These are phyloP conservation scores for Rhamnella rubrinervis DNA, from an alignment of 331 rosid species.

Conservation along the genomic window DNA sequence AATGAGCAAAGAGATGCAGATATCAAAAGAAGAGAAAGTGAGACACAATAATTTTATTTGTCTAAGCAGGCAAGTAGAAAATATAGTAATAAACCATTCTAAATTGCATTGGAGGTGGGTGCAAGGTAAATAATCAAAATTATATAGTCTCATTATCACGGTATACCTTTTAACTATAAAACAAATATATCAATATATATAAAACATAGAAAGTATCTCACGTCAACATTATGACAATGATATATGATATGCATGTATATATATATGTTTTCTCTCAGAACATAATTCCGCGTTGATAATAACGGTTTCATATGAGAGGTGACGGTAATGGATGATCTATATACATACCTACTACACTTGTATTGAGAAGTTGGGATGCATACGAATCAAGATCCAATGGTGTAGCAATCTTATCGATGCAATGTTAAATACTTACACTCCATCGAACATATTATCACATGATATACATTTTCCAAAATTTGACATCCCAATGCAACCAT, in stretches of 20 bases:
- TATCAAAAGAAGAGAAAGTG: neutral
- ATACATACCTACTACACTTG: slow-evolving; percentile 69
- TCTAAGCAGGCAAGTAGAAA: slow-evolving; percentile 1
- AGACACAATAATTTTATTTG: neutral
- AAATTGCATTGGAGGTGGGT: neutral
- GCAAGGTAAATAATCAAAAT: neutral
- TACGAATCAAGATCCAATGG: slow-evolving; percentile 67
- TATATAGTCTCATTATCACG: too few species aligned
- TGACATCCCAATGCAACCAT: slow-evolving; percentile 97
- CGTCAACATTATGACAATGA: too few species aligned
- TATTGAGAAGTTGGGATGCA: slow-evolving; percentile 65
- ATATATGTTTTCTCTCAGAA: neutral
- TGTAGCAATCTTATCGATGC: slow-evolving; percentile 65
- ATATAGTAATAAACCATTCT: neutral
- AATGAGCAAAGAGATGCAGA: neutral
- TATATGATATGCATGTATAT: too few species aligned
- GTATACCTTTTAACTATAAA: too few species aligned
- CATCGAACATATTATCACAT: slow-evolving; percentile 95
- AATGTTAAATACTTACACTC: slow-evolving; percentile 78
- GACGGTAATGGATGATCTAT: slow-evolving; percentile 17
- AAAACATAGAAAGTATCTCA: too few species aligned
- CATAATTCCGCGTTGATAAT: neutral
- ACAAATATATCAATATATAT: too few species aligned
- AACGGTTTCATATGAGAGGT: neutral
- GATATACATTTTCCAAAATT: slow-evolving; percentile 92